Percentiles rank a stretch among this genome's conserved stretches.
Conservation (phyloP, 257 asterid species). For the Oldenlandia corymbosa region DNA sequence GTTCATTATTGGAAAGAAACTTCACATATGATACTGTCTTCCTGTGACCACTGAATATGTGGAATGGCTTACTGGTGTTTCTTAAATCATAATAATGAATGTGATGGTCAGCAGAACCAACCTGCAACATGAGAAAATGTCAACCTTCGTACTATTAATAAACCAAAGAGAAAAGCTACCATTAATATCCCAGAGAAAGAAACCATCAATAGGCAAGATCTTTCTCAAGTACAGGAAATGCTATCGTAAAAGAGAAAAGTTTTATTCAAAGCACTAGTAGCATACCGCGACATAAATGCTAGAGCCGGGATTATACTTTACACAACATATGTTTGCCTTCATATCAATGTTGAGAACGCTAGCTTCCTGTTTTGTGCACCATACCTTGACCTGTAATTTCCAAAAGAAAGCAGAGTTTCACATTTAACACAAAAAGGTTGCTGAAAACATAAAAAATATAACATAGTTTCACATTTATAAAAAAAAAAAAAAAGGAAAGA, state of each 20-base stretch:
- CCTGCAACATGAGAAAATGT: too few relatives aligned
- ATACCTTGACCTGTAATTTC: slow-evolving; percentile 40
- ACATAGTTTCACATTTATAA: not conserved
- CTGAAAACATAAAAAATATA: not conserved
- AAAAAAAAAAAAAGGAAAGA: too few relatives aligned
- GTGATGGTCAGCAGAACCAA: slow-evolving; percentile 47
- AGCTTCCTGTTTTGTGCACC: slow-evolving; percentile 45
- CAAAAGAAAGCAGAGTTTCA: not conserved
- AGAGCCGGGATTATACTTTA: slow-evolving; percentile 47
- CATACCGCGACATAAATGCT: slow-evolving; percentile 32
- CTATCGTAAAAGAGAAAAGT: too few relatives aligned
- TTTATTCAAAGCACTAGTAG: not conserved
- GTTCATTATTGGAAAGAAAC: slow-evolving; percentile 39
- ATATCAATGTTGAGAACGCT: slow-evolving; percentile 42
- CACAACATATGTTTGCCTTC: slow-evolving; percentile 47
- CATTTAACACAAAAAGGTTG: too few relatives aligned
- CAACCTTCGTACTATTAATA: not conserved
- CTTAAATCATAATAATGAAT: slow-evolving; percentile 44
- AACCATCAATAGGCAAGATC: too few relatives aligned
- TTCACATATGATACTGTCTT: slow-evolving; percentile 44
- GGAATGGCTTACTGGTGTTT: slow-evolving; percentile 33
- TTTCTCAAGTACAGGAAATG: too few relatives aligned
- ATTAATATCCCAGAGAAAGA: not conserved
- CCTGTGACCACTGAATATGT: slow-evolving; percentile 38
- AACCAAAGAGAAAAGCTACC: not conserved